Conservation (phyloP, 352 stramenopile species). For the Pythium guiyangense region DNA sequence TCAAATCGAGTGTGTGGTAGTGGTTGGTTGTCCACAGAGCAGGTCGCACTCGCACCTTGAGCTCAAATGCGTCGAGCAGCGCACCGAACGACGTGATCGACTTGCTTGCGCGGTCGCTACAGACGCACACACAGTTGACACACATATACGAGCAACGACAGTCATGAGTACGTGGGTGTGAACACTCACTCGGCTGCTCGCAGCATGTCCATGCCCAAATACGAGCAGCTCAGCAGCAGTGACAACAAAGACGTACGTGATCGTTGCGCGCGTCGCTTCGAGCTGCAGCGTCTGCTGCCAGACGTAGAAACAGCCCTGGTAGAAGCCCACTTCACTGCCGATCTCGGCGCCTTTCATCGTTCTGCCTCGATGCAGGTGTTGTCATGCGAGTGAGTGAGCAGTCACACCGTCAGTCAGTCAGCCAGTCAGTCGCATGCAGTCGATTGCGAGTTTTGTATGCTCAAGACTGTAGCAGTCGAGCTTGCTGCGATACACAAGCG, state of each 20-base stretch:
- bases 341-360: constrained; percentile 79
- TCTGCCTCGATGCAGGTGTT: constrained; percentile 16
- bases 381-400: constrained; percentile 2
- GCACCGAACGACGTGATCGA: constrained; percentile 52
- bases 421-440: constrained; percentile 6
- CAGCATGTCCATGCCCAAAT: neutral
- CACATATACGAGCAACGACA: constrained; percentile 4
- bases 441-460: neutral
- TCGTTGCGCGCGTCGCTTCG: constrained; percentile 27
- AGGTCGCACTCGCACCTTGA: constrained; percentile 37
- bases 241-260: constrained; percentile 27
- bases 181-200: neutral
- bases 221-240: neutral
- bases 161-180: neutral
- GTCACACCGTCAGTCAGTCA: no score
- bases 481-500: neutral
- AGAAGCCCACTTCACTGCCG: constrained; percentile 79
- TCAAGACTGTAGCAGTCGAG: neutral
- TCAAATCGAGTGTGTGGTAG: neutral
- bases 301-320: no score
- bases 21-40: no score
- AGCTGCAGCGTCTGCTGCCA: constrained; percentile 45
- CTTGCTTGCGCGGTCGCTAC: constrained; percentile 49
- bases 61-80: constrained; percentile 49
- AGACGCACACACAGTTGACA: neutral